A percentile compares a stretch with the other conserved stretches of the same genome.
Evolutionary conservation across 169 alveolate species (phyloP).

Genomic region (Babesia ovata): DNA sequence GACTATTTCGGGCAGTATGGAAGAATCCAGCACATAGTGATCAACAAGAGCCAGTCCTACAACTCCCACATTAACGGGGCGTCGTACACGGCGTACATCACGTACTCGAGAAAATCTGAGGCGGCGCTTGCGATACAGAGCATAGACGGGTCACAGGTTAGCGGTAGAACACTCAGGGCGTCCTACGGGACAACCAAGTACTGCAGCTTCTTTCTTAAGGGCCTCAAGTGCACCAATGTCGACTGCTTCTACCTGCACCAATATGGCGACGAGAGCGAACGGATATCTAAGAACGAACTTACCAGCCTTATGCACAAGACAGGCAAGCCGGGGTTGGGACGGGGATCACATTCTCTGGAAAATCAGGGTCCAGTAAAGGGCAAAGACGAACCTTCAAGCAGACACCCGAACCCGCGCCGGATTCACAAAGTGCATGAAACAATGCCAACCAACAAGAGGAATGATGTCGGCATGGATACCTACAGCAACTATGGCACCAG

Average conservation of each 20-base stretch:
- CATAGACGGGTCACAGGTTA: constrained; percentile 87
- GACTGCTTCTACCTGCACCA: constrained; percentile 91
- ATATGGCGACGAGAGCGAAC: constrained; percentile 83
- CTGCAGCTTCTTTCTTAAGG: constrained; percentile 88
- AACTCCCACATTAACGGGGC: constrained; percentile 84
- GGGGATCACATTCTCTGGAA: constrained; percentile 18
- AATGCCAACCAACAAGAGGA: background rate
- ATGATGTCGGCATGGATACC: background rate
- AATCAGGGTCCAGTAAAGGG: background rate
- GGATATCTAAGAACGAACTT: constrained; percentile 69
- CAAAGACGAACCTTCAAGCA: background rate
- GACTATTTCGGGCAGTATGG: constrained; percentile 90
- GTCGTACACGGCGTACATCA: constrained; percentile 90
- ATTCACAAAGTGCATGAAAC: background rate
- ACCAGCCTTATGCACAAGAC: constrained; percentile 61
- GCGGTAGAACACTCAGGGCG: constrained; percentile 86
- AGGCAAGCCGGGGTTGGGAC: constrained; percentile 47
- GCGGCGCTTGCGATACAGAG: constrained; percentile 90
- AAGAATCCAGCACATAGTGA: constrained; percentile 81
- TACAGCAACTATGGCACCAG: background rate
- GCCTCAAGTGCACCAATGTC: constrained; percentile 83
- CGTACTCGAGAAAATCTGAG: constrained; percentile 87
- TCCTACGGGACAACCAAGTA: constrained; percentile 94
- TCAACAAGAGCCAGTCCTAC: constrained; percentile 83
- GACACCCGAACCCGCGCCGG: background rate